Base-by-base conservation (phyloP, 2,329 filamentous ascomycete species). In the Talaromyces marneffei region DNA sequence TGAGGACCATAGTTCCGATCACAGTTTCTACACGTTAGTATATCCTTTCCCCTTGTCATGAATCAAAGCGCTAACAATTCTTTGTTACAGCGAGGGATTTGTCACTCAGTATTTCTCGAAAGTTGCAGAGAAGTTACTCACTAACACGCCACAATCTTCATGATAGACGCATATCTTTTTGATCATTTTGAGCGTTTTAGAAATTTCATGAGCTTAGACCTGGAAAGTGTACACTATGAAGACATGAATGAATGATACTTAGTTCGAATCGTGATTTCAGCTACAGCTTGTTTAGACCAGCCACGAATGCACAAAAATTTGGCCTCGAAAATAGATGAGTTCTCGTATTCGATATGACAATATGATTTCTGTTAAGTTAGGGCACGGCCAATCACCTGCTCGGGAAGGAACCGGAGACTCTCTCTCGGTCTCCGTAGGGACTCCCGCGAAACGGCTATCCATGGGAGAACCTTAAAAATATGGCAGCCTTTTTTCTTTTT, bases 31-130 rank as follows among this genome's bases (percentile, higher is more conserved):
- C 71, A 93, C 70, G 69, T 74, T 70, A 64, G 69, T 59, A 40
- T 60, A 4, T n/a, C 18, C 48, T 33, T 46, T 16, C 37, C 20
- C 10, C n/a, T 20, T 33, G 18, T 35, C 3, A 44, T 23, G 12
- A 8, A 39, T 60, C 42, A 20, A 8, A 10, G 57, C 29, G 3
- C 18, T 42, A 35, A 27, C 58, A 33, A 25, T 65, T 61, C 59
- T 18, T 60, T 44, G 56, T 29, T 8, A 33, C 58, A 88, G 86
- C 27, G 89, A 93, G 76, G 87, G 87, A 16, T 90, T 93, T 68
- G 86, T 91, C 58, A 85, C 89, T 63, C 84, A 90, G 69, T 93
- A 92, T 74, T 92, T 92, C 72, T 77, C 82, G 20, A 86, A 84
- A 71, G 87, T 92, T 80, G 82, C 89, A 69, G 70, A 75, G 35